Conservation (phyloP, 306 rosid species). For the Rosa lucieae region DNA sequence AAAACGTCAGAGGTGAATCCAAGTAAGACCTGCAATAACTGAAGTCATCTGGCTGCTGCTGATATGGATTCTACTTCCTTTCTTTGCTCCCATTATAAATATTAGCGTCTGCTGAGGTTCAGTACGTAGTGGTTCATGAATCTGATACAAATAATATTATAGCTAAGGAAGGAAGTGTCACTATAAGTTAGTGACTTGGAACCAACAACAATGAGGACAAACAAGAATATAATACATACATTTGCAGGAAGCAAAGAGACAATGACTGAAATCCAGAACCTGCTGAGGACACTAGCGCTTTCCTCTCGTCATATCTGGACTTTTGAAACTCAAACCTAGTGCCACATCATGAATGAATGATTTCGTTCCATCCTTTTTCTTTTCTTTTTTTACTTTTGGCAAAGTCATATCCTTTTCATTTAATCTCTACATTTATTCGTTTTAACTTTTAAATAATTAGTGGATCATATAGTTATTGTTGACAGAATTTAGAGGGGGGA, state of each 20-base stretch:
- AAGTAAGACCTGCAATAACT: neutral
- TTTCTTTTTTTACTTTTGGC: neutral
- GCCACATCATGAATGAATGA: neutral
- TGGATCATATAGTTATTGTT: neutral
- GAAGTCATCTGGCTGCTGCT: neutral
- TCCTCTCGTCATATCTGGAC: conserved; percentile 10
- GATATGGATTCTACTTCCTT: neutral
- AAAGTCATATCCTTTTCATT: neutral
- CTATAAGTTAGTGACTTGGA: neutral
- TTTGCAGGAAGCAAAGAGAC: neutral
- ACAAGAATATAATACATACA: neutral
- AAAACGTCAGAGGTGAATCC: neutral
- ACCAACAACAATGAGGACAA: conserved; percentile 1
- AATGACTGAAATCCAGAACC: neutral
- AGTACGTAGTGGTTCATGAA: neutral
- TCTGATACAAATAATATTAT: neutral
- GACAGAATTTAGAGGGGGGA: neutral
- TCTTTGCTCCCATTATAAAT: neutral
- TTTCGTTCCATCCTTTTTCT: neutral
- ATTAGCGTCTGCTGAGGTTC: neutral
- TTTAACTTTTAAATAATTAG: neutral
- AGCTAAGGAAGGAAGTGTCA: neutral
- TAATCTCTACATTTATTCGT: neutral
- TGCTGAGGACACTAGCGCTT: neutral
- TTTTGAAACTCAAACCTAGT: neutral